These are phyloP conservation scores for Eucalyptus erythrocorys DNA, from an alignment of 345 rosid genomes.

Conservation along the genomic window DNA sequence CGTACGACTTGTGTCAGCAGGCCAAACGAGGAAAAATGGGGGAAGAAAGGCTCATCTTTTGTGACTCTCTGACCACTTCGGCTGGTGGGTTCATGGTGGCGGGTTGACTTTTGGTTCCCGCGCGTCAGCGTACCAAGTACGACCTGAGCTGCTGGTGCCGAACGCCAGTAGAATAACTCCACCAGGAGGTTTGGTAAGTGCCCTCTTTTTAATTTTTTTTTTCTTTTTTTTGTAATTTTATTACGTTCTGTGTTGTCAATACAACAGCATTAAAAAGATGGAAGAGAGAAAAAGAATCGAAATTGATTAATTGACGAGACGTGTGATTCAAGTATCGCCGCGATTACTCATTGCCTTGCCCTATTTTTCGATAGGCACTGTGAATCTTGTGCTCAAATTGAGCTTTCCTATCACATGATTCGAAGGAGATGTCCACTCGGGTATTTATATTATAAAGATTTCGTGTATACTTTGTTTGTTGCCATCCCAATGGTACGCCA, in stretches of 20 bases:
- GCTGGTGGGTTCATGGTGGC: background rate
- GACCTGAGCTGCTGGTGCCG: background rate
- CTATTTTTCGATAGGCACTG: no score
- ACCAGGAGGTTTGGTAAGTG: background rate
- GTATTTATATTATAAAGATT: no score
- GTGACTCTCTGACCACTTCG: background rate
- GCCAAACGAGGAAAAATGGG: background rate
- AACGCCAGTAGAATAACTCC: background rate
- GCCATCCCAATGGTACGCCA: no score
- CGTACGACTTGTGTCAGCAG: background rate
- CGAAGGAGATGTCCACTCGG: background rate
- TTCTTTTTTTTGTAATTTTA: background rate
- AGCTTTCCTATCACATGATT: background rate
- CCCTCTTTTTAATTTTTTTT: background rate
- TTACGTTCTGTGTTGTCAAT: background rate
- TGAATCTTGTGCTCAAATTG: background rate
- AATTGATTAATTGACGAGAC: background rate
- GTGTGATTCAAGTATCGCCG: background rate
- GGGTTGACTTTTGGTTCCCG: background rate
- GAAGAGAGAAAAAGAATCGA: background rate
- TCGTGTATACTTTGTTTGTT: no score
- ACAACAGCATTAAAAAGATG: background rate
- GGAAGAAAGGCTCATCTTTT: background rate
- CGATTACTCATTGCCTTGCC: background rate
- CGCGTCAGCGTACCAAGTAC: background rate